Evolutionary conservation across 768 basidiomycete genomes (phyloP).

Genomic region (Tulasnella sp.): DNA sequence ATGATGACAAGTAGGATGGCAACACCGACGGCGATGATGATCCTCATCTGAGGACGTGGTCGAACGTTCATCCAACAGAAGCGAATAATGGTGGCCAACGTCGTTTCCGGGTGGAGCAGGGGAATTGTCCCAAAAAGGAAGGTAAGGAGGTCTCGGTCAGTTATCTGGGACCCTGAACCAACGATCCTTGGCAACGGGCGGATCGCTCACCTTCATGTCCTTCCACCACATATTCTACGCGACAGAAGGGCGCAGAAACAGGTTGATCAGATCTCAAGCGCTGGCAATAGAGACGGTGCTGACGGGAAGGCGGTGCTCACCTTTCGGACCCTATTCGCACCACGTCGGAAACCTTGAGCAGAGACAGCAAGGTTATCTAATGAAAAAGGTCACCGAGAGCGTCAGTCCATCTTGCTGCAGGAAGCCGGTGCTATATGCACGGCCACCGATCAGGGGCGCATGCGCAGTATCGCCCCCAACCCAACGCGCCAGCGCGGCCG

Average conservation of each 20-base stretch:
- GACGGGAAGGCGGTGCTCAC: constrained; percentile 51
- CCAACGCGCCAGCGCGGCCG: neutral
- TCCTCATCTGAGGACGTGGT: constrained; percentile 73
- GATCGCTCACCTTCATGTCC: constrained; percentile 81
- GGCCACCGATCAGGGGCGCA: neutral
- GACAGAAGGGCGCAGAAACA: constrained; percentile 17
- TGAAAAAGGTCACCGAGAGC: neutral
- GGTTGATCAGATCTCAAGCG: constrained; percentile 4
- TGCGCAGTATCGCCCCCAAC: constrained; percentile 4
- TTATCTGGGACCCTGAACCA: neutral
- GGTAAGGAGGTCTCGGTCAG: neutral
- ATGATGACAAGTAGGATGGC: constrained; percentile 93
- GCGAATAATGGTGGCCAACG: neutral
- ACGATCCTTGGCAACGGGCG: constrained; percentile 6
- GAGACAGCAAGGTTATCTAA: constrained; percentile 95
- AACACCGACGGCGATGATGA: constrained; percentile 92
- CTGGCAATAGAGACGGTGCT: no score
- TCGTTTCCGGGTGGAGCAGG: neutral
- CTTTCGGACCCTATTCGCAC: constrained; percentile 97
- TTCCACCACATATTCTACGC: constrained; percentile 96
- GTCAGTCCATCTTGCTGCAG: neutral
- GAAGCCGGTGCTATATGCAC: neutral
- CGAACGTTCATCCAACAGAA: neutral
- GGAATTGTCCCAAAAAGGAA: constrained; percentile 18
- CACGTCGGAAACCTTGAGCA: constrained; percentile 97